Evolutionary conservation across 345 rosid species (phyloP).

Genomic region (Clausena lansium): DNA sequence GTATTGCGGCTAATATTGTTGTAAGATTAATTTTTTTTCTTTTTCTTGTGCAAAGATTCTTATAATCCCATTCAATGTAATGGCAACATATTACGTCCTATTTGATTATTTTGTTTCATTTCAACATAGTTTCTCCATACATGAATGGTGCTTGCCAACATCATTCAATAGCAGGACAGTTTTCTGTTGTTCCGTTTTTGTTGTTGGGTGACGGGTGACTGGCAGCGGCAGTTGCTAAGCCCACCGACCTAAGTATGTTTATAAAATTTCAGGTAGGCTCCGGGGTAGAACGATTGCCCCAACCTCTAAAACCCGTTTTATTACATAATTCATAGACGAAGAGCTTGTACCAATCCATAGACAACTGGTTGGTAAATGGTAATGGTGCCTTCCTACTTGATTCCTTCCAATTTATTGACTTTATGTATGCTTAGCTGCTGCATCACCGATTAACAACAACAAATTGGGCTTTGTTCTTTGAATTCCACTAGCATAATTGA

Average conservation of each 20-base stretch:
- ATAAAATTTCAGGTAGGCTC: not conserved
- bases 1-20: constrained; percentile 7
- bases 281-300: not conserved
- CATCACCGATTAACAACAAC: no score
- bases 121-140: not conserved
- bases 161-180: not conserved
- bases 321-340: not conserved
- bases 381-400: no score
- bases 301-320: not conserved
- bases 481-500: no score
- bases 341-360: not conserved
- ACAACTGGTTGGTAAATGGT: not conserved
- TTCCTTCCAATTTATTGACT: no score
- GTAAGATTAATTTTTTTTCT: constrained; percentile 5
- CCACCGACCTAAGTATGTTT: not conserved
- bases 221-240: not conserved
- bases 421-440: no score
- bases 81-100: not conserved
- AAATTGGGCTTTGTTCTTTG: no score
- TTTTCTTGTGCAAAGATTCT: not conserved
- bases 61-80: constrained; percentile 10
- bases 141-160: not conserved
- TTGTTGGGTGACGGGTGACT: not conserved
- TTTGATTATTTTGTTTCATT: constrained; percentile 10
- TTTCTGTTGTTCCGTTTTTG: no score